A percentile compares a stretch with the other conserved stretches of the same genome.
Conservation (phyloP, 441 rosid species). For the Cnidoscolus chayamansa region DNA sequence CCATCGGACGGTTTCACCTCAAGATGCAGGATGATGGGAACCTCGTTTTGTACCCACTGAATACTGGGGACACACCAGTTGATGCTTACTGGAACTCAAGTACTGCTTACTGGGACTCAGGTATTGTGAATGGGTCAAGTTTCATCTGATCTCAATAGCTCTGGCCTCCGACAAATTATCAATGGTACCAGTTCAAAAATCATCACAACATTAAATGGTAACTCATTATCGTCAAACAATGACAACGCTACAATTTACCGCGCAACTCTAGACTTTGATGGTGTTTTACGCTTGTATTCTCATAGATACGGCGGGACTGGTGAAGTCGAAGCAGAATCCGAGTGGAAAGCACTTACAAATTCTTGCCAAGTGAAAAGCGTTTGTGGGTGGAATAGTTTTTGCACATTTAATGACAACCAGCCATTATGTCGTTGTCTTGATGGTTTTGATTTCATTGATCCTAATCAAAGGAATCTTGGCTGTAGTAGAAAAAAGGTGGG, state of each 20-base stretch:
- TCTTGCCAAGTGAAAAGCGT: conserved; percentile 22
- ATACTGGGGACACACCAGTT: rapidly evolving
- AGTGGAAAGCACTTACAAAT: background rate
- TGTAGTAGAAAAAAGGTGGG: conserved; percentile 22
- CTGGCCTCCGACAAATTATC: background rate
- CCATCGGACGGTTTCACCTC: conserved; percentile 19
- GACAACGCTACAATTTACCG: conserved; percentile 9
- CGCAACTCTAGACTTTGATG: conserved; percentile 16
- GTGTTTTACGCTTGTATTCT: conserved; percentile 32
- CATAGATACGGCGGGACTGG: background rate
- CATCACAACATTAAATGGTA: rapidly evolving
- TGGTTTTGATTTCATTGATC: conserved; percentile 16
- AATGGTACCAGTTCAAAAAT: background rate
- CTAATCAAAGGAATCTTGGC: conserved; percentile 18
- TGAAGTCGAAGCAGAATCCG: background rate
- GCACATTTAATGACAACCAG: conserved; percentile 9
- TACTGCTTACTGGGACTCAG: conserved; percentile 17
- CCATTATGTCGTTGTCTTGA: conserved; percentile 29
- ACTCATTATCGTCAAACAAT: background rate
- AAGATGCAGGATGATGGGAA: conserved; percentile 9
- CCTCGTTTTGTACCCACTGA: conserved; percentile 18
- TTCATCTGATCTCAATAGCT: conserved; percentile 7
- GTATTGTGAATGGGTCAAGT: rapidly evolving
- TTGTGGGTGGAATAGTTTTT: conserved; percentile 34
- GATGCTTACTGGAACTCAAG: conserved; percentile 15